Conservation (phyloP, 2,329 filamentous ascomycete genomes). For the Aspergillus alliaceus region DNA sequence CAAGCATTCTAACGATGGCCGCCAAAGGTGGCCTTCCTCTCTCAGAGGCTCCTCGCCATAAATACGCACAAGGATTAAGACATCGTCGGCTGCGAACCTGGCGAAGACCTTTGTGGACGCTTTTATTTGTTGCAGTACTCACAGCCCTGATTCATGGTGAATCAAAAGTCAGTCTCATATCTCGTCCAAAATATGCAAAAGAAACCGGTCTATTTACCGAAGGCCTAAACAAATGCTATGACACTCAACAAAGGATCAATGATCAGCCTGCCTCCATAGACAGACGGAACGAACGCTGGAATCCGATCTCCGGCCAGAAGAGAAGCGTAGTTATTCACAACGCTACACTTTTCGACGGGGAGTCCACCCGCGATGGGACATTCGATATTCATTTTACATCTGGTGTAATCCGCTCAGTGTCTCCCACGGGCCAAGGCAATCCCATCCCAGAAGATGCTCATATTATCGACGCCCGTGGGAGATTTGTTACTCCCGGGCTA, state of each 20-base stretch:
- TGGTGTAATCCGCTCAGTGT: neutral
- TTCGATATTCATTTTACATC: neutral
- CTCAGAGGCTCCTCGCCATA: fast-evolving
- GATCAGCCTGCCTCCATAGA: neutral
- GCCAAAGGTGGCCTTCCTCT: neutral
- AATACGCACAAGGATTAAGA: neutral
- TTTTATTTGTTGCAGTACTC: neutral
- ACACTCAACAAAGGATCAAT: neutral
- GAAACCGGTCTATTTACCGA: neutral
- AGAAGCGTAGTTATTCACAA: neutral
- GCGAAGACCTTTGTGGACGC: neutral
- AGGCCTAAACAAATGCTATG: neutral
- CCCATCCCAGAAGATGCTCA: neutral
- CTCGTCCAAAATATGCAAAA: neutral
- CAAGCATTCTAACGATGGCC: neutral
- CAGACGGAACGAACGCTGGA: neutral
- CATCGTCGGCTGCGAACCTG: neutral
- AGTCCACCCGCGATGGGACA: neutral
- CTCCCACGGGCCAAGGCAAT: neutral
- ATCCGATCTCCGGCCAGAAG: neutral
- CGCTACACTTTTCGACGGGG: neutral
- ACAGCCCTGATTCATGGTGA: neutral
- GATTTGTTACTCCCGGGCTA: conserved; percentile 61
- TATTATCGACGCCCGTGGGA: neutral
- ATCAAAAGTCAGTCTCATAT: neutral